Evolutionary conservation across 2,329 filamentous ascomycete genomes (phyloP), one percentile per base, ranked within the genome.

Genomic region (Bipolaris victoriae): DNA sequence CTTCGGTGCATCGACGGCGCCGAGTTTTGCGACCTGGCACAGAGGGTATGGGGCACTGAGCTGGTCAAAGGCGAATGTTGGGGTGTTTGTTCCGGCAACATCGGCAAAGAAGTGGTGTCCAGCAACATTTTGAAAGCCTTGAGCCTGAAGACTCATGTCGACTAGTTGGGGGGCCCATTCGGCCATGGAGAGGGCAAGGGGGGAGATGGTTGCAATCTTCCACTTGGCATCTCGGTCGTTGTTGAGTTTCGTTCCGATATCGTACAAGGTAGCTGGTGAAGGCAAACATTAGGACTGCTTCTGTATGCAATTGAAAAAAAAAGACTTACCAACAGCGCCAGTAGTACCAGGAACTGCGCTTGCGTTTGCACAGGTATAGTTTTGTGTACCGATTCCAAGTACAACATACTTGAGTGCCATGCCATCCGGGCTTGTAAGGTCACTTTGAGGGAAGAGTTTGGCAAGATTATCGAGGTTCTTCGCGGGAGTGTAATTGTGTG

Each of bases 81-180:
- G 89, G 0, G 60, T 81, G 76, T 43, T 68, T 45, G 47, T 55
- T 24, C 46, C 55, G 18, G 46, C 39, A 22, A 65, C 55, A 61
- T 45, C 61, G 59, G 74, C 83, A 80, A 91, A 91, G 82, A 81
- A 90, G 80, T 92, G 89, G 66, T 86, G 82, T 29, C 89, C 89
- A 13, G 88, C 70, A 65, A 82, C 81, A 5, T 67, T 52, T 51
- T 69, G 58, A 60, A 69, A 76, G 49, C 73, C 72, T 37, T 72
- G 65, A 1, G 62, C 60, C 29, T 57, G 52, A 49, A 76, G 67
- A 51, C 69, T 73, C 52, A 56, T 57, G 35, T 67, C 61, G n/a
- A 75, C 64, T 15, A 62, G 51, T 20, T 44, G 41, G 10, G 67
- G 64, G 22, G 58, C 54, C 20, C 51, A 54, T 35, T 63, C 52